These are phyloP conservation scores for Xerophyta viscosa DNA, from an alignment of 106 monocot genomes.

Conservation along the genomic window DNA sequence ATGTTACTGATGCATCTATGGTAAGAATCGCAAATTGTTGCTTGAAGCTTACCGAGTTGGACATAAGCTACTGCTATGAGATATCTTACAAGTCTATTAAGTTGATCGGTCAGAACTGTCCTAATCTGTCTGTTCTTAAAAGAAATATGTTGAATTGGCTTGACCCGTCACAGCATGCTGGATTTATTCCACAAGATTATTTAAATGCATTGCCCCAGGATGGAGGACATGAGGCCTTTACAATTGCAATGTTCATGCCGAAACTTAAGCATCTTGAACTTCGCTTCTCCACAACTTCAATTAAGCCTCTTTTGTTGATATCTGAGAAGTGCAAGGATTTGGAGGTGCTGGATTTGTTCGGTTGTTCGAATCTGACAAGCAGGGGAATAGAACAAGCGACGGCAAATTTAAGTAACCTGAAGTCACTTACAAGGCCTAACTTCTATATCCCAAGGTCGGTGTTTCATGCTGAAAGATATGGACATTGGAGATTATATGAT, in stretches of 20 bases:
- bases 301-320: constrained; percentile 34
- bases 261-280: constrained; percentile 75
- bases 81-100: constrained; percentile 70
- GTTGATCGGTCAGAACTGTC: constrained; percentile 59
- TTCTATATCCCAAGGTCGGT: constrained; percentile 89
- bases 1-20: constrained; percentile 57
- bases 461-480: constrained; percentile 76
- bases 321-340: constrained; percentile 53
- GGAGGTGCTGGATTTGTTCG: constrained; percentile 69
- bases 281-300: constrained; percentile 80
- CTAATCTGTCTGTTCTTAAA: constrained; percentile 51
- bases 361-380: constrained; percentile 75
- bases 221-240: constrained; percentile 64
- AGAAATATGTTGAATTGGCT: constrained; percentile 89
- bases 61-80: constrained; percentile 85
- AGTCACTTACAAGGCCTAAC: constrained; percentile 54
- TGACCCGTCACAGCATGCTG: constrained; percentile 85
- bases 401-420: constrained; percentile 46
- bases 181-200: constrained; percentile 69
- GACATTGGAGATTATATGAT: constrained; percentile 92
- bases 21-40: constrained; percentile 50
- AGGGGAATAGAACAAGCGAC: constrained; percentile 71
- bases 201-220: constrained; percentile 75
- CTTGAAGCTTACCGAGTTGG: constrained; percentile 49
- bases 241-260: constrained; percentile 62